Evolutionary conservation across 768 basidiomycete genomes (phyloP), one percentile per base, ranked within the genome.

Genomic region (Lactarius tabidus): DNA sequence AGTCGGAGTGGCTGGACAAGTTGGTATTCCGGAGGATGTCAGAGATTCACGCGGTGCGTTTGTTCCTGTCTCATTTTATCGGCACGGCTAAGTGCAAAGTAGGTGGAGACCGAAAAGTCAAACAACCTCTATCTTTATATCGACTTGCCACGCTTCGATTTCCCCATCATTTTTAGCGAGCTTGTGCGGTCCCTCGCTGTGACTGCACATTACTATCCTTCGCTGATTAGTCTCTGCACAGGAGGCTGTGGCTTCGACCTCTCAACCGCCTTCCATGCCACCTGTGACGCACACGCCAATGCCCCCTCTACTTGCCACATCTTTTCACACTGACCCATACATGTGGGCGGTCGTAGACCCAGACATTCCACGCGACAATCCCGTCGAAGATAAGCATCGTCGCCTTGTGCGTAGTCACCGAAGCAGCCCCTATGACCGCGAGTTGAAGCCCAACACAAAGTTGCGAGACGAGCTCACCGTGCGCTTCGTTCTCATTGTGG

Each of bases 321-420:
- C 82, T 26, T 83, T 90, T 62, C 73, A 85, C 0, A 75, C 81
- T 2, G 93, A 96, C 67, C 76, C 84, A 20, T 83, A 86, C 68
- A 77, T 98, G 2, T 98, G 96, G 93, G 84, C 86, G 28, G 83
- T 97, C 26, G 81, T 91, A 43, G 97, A 99, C 71, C 95, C 96
- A 3, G 97, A 99, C 67, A 84, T 92, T 57, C 84, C 83, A 8
- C 84, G 93, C 31, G 95, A 98, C 70, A 99, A 99, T 72, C 95
- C 95, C 0, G 95, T 98, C 0, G 97, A 99, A 72, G 93, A 95
- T 72, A 99, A 99, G 72, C 95, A 98, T 72, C 85, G 97, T 36
- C 84, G 95, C 2, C 81, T 98, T 3, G 91, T 98, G 66, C 88
- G 97, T 55, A 96, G 95, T 74, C 95, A 98, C 70, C 81, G 97